phyloP scores from a whole-genome alignment of 2,329 filamentous ascomycete genomes.

The Daldinia sp. region DNA sequence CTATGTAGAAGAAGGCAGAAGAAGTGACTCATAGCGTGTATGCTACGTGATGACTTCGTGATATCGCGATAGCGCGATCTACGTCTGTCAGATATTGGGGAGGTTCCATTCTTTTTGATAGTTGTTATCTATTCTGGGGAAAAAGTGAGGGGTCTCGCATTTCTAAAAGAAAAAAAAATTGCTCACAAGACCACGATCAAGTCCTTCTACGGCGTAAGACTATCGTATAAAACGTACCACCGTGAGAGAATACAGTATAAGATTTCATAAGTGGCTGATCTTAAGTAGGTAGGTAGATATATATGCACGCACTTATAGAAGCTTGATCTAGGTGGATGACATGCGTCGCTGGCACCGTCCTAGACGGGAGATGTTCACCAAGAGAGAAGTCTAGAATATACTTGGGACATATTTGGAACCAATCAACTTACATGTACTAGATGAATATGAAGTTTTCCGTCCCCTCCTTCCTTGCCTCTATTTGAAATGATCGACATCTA shows the following conservation, averaged over 20 bases:
- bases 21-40: constrained; percentile 26
- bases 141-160: constrained; percentile 8
- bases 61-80: constrained; percentile 20
- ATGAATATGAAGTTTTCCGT: constrained; percentile 29
- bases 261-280: constrained; percentile 5
- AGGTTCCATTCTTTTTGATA: not conserved
- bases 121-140: constrained; percentile 1
- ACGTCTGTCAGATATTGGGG: constrained; percentile 3
- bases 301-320: constrained; percentile 15
- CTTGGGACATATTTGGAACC: constrained; percentile 23
- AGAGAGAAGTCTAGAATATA: constrained; percentile 33
- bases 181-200: constrained; percentile 15
- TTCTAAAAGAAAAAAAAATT: not conserved
- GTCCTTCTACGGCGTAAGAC: constrained; percentile 3
- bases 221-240: not conserved
- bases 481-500: constrained; percentile 28
- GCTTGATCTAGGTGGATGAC: constrained; percentile 31
- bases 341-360: constrained; percentile 26
- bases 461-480: constrained; percentile 26
- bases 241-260: constrained; percentile 13
- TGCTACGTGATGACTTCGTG: constrained; percentile 27
- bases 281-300: constrained; percentile 7
- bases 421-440: constrained; percentile 38
- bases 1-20: not conserved
- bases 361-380: constrained; percentile 23